Evolutionary conservation across 108 stramenopile species (phyloP), one percentile per base, ranked within the genome.

Genomic region (Bacterosira constricta): DNA sequence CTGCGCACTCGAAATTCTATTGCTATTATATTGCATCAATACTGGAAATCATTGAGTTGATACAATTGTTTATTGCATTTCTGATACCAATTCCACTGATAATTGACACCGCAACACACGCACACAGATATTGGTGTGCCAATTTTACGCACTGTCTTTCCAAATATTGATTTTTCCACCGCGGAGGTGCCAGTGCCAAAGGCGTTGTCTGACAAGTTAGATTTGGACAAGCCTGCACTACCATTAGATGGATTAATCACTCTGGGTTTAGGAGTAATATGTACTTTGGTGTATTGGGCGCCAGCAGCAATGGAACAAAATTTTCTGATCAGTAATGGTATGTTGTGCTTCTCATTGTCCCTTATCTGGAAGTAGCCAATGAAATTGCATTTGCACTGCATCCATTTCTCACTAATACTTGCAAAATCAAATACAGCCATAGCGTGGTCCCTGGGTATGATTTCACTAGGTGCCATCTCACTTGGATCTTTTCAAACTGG

Each of bases 401-500:
- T n/a, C n/a, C n/a, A n/a, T n/a, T n/a, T n/a, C n/a, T n/a, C n/a
- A n/a, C n/a, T n/a, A n/a, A n/a, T n/a, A n/a, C n/a, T n/a, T n/a
- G n/a, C n/a, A n/a, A n/a, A n/a, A n/a, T n/a, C n/a, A n/a, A 25
- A 15, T 45, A 13, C 29, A 44, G 38, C 30, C 7, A 80, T 82
- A 38, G 74, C 76, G 38, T 84, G 71, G 84, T 81, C 68, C 0
- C 55, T 85, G 17, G 76, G 77, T 35, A 82, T 86, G 50, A 69
- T 69, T 0, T 69, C 68, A 7, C 35, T 64, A 25, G 77, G 65
- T 18, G 68, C 77, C n/a, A 79, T 83, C 53, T 39, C 74, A 21
- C 76, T 86, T 63, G 69, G 80, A 12, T 71, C 75, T 29, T 81
- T 73, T 23, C 45, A 80, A 29, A 82, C 84, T 25, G 87, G 82